Base-by-base conservation (phyloP, 177 flowering plant genomes). In the Vitis hybrid region DNA sequence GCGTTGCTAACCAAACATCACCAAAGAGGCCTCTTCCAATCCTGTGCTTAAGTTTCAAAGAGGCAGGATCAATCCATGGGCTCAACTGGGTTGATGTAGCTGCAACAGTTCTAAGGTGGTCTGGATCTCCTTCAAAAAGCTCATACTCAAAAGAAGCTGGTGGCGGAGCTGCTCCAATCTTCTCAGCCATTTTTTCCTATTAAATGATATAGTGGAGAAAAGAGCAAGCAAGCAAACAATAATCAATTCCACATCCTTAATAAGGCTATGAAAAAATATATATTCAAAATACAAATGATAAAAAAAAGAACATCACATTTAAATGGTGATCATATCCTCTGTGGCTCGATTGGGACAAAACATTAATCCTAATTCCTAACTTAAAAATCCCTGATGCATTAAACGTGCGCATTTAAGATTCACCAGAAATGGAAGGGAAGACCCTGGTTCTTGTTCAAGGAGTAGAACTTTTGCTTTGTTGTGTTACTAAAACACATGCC, bases 1-100 rank as follows among this genome's bases (percentile, higher is more conserved):
- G 91, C 32, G 97, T 94, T 15, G 94, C 97, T 56, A 90, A 70
- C 97, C 97, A 94, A 74, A 91, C 91, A 81, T 94, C 97, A 62
- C 97, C 97, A 78, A 94, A 87, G 4, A 83, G 81, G 0, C 97
- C 98, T 70, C 92, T 74, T 32, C 98, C 98, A 70, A 94, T 92
- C 74, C 97, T 80, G 60, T 92, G 92, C 51, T 82, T 84, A 34
- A 92, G 89, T 74, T 86, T 89, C 80, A 94, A 62, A 8, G 81
- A 70, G 6, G 79, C 75, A 65, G 97, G 91, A 65, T 89, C 89
- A 72, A 94, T 85, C 90, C 94, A 86, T 11, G 91, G 78, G 71
- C 67, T 78, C 45, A 74, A 67, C 67, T 74, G 81, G 62, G 64
- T 79, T 18, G 93, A 79, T 51, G 94, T 74, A 15, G 89, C 88